These are phyloP conservation scores for Mortierella sp. DNA, from an alignment of 371 early-diverging fungal genomes.

Conservation along the genomic window DNA sequence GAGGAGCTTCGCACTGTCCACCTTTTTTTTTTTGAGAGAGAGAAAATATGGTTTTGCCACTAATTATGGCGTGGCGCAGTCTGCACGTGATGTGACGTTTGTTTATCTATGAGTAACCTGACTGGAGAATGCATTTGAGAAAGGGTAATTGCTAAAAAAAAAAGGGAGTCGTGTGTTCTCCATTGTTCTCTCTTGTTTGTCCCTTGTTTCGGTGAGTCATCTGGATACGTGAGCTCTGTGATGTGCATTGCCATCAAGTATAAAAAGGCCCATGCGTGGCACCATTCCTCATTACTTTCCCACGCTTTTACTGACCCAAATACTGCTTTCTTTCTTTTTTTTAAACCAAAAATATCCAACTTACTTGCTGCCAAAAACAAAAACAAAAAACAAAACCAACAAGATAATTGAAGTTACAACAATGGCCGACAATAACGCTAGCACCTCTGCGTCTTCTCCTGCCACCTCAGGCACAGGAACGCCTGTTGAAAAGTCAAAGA, in stretches of 20 bases:
- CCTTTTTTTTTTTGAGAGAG: too few relatives aligned
- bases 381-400: background rate
- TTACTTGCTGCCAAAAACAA: background rate
- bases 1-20: too few relatives aligned
- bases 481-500: constrained; percentile 73
- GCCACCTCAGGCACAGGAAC: constrained; percentile 58
- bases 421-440: constrained; percentile 54
- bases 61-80: constrained; percentile 5
- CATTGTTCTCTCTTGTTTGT: constrained; percentile 12
- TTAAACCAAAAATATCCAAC: background rate
- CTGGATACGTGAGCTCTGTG: background rate
- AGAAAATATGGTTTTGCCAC: background rate
- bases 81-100: constrained; percentile 10
- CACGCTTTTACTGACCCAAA: constrained; percentile 12
- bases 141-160: background rate
- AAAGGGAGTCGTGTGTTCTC: background rate
- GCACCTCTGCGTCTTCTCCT: constrained; percentile 30
- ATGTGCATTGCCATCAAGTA: constrained; percentile 8
- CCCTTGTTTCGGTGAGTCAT: constrained; percentile 28
- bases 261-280: constrained; percentile 20
- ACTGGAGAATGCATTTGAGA: constrained; percentile 4
- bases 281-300: constrained; percentile 15
- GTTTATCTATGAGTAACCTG: constrained; percentile 26
- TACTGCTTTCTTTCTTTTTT: background rate
- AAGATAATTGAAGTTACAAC: constrained; percentile 17